A percentile compares a stretch with the other conserved stretches of the same genome.
Conservation (phyloP, 371 early-diverging fungal genomes). For the Phascolomyces articulosus region DNA sequence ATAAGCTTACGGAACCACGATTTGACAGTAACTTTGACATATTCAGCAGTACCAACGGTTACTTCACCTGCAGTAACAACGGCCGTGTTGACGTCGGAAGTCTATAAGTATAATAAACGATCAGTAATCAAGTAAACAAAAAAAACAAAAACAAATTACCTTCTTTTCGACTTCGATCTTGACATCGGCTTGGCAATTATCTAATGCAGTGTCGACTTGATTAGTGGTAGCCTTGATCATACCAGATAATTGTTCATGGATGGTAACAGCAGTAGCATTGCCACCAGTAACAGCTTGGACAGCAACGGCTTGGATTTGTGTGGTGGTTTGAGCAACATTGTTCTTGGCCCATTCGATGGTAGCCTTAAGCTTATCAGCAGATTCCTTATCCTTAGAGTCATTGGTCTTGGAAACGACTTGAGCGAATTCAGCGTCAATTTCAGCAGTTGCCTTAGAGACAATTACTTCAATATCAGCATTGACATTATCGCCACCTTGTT, state of each 20-base stretch:
- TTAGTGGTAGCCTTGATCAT: not conserved
- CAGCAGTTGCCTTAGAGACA: constrained; percentile 27
- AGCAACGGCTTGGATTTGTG: constrained; percentile 14
- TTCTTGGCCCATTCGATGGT: constrained; percentile 16
- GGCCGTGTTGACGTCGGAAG: no score
- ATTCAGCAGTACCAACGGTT: constrained; percentile 19
- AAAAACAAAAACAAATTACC: no score
- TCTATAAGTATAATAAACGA: no score
- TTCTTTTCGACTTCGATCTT: not conserved
- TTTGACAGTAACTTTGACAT: constrained; percentile 28
- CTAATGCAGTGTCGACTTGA: not conserved
- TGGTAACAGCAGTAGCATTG: not conserved
- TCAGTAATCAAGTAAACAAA: no score
- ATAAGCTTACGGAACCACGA: constrained; percentile 36
- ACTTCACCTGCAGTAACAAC: no score
- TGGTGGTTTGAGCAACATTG: constrained; percentile 6
- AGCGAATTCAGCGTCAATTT: constrained; percentile 3
- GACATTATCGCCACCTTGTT: constrained; percentile 31
- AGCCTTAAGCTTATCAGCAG: not conserved
- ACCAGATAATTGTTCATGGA: constrained; percentile 3
- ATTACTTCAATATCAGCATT: constrained; percentile 35
- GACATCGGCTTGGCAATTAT: not conserved
- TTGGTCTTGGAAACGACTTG: not conserved
- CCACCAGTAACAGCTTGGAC: constrained; percentile 12
- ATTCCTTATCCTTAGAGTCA: not conserved